A percentile compares a stretch with the other conserved stretches of the same genome.
These are phyloP conservation scores for Xerocomellus chrysenteron DNA, from an alignment of 768 basidiomycete genomes.

Conservation along the genomic window DNA sequence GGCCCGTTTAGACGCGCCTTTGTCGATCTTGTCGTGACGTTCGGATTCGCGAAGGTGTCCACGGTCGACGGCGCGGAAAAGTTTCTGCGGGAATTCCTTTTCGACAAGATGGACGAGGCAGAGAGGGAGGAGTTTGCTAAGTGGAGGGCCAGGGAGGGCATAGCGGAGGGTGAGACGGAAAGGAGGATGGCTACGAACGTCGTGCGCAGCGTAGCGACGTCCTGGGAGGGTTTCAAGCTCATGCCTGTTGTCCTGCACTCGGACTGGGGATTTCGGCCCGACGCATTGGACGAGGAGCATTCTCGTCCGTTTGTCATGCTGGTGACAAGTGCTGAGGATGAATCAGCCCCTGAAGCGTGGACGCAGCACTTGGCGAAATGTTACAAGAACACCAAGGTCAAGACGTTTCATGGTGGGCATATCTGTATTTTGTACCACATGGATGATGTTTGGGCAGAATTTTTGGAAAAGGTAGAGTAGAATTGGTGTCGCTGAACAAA, in stretches of 20 bases:
- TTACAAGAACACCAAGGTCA: slow-evolving; percentile 45
- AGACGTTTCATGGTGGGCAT: slow-evolving; percentile 49
- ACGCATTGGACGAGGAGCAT: slow-evolving; percentile 45
- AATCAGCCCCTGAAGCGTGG: slow-evolving; percentile 41
- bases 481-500: not conserved
- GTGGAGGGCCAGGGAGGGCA: slow-evolving; percentile 43
- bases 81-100: slow-evolving; percentile 39
- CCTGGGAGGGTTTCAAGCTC: slow-evolving; percentile 55
- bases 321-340: slow-evolving; percentile 43
- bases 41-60: slow-evolving; percentile 36
- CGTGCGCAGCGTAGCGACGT: slow-evolving; percentile 45
- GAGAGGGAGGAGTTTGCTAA: slow-evolving; percentile 33
- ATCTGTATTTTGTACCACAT: slow-evolving; percentile 44
- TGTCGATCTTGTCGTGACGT: slow-evolving; percentile 29
- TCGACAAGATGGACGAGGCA: slow-evolving; percentile 41
- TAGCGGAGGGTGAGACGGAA: slow-evolving; percentile 45
- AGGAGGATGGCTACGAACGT: slow-evolving; percentile 41
- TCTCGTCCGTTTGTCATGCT: slow-evolving; percentile 46
- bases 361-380: slow-evolving; percentile 48
- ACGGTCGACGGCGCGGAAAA: slow-evolving; percentile 41
- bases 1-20: slow-evolving; percentile 35
- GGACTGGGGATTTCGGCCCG: slow-evolving; percentile 51
- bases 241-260: slow-evolving; percentile 42
- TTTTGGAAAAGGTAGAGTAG: slow-evolving; percentile 21
- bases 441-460: slow-evolving; percentile 45